Evolutionary conservation across 805 yeast species (phyloP), one percentile per base, ranked within the genome.

Genomic region (Zygoascus flipseniorum): DNA sequence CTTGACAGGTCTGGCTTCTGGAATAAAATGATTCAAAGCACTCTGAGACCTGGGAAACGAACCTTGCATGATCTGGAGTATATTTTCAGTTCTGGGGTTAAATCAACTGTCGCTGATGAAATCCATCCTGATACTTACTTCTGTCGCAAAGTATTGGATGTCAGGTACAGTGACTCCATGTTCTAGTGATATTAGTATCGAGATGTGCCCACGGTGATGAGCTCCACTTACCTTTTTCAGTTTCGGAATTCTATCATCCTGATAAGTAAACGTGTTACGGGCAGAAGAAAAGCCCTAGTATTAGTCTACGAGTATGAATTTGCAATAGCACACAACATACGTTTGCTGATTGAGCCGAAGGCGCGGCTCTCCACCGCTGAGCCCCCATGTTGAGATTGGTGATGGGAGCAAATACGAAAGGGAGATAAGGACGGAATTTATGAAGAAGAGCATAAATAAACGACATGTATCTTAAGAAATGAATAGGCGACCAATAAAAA

Each of bases 181-280:
- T 57, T 57, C 54, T 31, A n/a, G 32, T 13, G 20, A 11, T 31
- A 26, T 18, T 11, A 20, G 47, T 20, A 31, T 14, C 8, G 16
- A 23, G 2, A 18, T 42, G 8, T 18, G 28, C n/a, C 48, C 9
- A 18, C 39, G 42, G 18, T 28, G 16, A 3, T 14, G 41, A 5
- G 9, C n/a, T 5, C 9, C 13, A 39, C 47, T 19, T 43, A 52
- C 53, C 55, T 49, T 53, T 32, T 53, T 50, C 5, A 51, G 31
- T 10, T 28, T 16, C 26, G 53, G 50, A 1, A 52, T 43, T n/a
- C 52, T 47, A 14, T 43, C 46, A 35, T 59, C 62, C 39, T 57
- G 57, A 16, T 52, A 56, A 9, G 54, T 54, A 50, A 59, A 59
- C 35, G 51, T 48, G 28, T 59, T 56, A 16, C 48, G 50, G 2